These are phyloP conservation scores for Takakia lepidozioides DNA, from an alignment of 225 moss, liverwort and hornwort species.

Conservation along the genomic window DNA sequence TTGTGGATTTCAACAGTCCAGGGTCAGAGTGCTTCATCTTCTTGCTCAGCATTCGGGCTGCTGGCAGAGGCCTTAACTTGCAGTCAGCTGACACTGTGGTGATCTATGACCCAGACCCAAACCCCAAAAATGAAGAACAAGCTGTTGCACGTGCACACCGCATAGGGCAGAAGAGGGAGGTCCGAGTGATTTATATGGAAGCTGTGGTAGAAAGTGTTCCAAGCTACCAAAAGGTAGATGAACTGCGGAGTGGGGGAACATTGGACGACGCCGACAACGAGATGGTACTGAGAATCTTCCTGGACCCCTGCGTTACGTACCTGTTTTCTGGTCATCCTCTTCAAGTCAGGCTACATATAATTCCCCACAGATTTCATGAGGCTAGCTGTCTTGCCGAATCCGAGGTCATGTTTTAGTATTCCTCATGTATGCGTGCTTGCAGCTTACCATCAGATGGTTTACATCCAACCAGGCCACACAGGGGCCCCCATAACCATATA, in stretches of 20 bases:
- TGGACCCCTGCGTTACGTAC: too few species aligned
- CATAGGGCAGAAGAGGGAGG: slow-evolving; percentile 97
- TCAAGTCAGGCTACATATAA: too few species aligned
- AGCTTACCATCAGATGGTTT: too few species aligned
- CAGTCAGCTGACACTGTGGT: slow-evolving; percentile 99
- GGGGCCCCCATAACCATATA: too few species aligned
- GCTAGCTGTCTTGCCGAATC: too few species aligned
- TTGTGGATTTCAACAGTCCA: slow-evolving; percentile 90
- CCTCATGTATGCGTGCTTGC: too few species aligned
- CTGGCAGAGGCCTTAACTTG: slow-evolving; percentile 93
- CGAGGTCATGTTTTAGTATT: too few species aligned
- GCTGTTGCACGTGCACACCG: slow-evolving; percentile 98
- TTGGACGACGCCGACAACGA: slow-evolving; percentile 87
- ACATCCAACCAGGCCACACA: too few species aligned
- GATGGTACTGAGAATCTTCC: too few species aligned
- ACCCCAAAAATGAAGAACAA: slow-evolving; percentile 99
- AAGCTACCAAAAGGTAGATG: slow-evolving; percentile 93
- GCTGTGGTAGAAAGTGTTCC: slow-evolving; percentile 90
- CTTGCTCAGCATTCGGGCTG: slow-evolving; percentile 93
- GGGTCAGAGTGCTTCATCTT: slow-evolving; percentile 92
- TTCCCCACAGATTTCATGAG: too few species aligned
- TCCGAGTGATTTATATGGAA: slow-evolving; percentile 94
- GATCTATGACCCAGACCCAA: slow-evolving; percentile 97
- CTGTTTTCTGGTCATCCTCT: too few species aligned
- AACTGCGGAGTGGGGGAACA: slow-evolving; percentile 81